These are phyloP conservation scores for Epichloe hybrida DNA, from an alignment of 2,329 filamentous ascomycete genomes.

Conservation along the genomic window DNA sequence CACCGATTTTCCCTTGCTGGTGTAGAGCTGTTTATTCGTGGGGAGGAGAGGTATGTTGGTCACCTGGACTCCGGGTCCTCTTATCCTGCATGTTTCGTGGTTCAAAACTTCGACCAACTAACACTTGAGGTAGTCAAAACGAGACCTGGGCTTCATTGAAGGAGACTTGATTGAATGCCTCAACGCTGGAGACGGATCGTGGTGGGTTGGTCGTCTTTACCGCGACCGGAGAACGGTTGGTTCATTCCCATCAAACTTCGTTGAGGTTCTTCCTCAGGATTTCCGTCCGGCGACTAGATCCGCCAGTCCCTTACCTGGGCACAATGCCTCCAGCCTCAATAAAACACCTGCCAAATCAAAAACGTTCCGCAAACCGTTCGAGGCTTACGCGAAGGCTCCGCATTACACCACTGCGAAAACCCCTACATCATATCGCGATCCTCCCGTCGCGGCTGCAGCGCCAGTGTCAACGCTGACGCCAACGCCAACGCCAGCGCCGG, in stretches of 20 bases:
- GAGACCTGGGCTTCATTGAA: conserved; percentile 92
- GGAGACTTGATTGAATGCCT: conserved; percentile 96
- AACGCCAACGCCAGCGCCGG: conserved; percentile 5
- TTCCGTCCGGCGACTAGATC: conserved; percentile 63
- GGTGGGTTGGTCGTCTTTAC: conserved; percentile 92
- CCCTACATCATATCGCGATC: conserved; percentile 40
- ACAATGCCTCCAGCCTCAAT: conserved; percentile 39
- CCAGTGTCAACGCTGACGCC: conserved; percentile 2
- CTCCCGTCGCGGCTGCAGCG: conserved; percentile 16
- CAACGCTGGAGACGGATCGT: conserved; percentile 92
- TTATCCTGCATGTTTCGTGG: background rate
- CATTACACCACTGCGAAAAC: conserved; percentile 52
- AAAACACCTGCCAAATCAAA: conserved; percentile 45
- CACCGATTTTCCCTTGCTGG: conserved; percentile 78
- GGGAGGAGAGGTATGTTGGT: conserved; percentile 59
- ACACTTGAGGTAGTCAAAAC: conserved; percentile 50
- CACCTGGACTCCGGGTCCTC: background rate
- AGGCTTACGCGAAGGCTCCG: conserved; percentile 52
- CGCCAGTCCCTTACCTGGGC: conserved; percentile 44
- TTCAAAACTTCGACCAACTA: background rate
- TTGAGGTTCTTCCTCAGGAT: conserved; percentile 71
- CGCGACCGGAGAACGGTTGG: conserved; percentile 85
- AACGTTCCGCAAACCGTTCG: conserved; percentile 53
- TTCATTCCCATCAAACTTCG: conserved; percentile 94
- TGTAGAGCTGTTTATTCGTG: conserved; percentile 84